Evolutionary conservation across 306 rosid species (phyloP).

Genomic region (Cucurbita maxima): DNA sequence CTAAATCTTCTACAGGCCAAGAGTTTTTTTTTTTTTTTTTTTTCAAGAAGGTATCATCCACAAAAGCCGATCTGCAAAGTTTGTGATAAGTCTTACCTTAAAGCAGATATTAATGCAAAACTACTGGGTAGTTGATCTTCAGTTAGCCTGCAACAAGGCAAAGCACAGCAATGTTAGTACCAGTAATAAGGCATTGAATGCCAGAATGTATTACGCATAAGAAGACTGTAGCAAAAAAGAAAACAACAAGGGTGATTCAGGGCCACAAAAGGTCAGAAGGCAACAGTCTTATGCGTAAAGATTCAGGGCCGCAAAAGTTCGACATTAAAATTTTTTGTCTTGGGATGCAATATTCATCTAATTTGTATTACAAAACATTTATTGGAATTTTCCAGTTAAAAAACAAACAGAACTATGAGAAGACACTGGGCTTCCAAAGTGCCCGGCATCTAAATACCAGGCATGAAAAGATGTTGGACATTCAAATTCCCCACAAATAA

Average conservation of each 20-base stretch:
- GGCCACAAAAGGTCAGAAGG: not conserved
- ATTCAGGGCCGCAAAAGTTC: not conserved
- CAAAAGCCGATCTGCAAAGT: not conserved
- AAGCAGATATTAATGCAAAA: slow-evolving; percentile 14
- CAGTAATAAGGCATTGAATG: not conserved
- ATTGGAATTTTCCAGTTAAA: not conserved
- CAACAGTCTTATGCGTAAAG: not conserved
- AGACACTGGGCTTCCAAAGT: not conserved
- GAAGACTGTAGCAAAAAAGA: no score
- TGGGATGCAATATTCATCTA: not conserved
- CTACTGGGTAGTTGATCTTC: slow-evolving; percentile 10
- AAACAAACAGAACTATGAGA: not conserved
- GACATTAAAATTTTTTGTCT: not conserved
- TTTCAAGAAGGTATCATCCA: no score
- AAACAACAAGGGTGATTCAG: no score
- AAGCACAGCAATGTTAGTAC: not conserved
- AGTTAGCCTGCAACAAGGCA: slow-evolving; percentile 53
- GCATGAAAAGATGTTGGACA: not conserved
- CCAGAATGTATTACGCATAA: not conserved
- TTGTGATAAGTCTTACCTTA: slow-evolving; percentile 36
- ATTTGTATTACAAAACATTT: not conserved
- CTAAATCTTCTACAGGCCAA: no score
- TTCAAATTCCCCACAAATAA: not conserved
- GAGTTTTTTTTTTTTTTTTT: no score
- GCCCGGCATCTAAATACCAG: not conserved